These are phyloP conservation scores for Schoenoplectus tabernaemontani DNA, from an alignment of 202 grass and related monocot genomes.

Conservation along the genomic window DNA sequence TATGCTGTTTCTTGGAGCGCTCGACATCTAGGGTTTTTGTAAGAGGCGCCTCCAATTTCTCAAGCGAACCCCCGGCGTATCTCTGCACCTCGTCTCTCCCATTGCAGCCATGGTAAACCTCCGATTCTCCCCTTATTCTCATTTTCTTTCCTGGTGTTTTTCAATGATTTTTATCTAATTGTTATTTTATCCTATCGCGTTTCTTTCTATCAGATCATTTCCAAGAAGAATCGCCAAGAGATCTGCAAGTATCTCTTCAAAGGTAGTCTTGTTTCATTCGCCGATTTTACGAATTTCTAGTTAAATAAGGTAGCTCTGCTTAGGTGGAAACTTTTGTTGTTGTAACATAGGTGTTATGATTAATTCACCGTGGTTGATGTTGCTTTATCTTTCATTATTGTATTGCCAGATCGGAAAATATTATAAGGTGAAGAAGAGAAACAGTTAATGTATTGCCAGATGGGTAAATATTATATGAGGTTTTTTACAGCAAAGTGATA, in stretches of 20 bases:
- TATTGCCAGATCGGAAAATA: neutral
- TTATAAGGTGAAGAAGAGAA: neutral
- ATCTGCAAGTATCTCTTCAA: conserved; percentile 99
- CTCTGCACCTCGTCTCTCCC: too few relatives aligned
- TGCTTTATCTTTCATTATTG: neutral
- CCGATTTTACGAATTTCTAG: neutral
- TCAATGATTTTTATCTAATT: neutral
- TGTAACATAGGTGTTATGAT: neutral
- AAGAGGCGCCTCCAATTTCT: neutral
- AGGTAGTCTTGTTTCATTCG: conserved; percentile 32
- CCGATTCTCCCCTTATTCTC: neutral
- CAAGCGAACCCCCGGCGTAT: neutral
- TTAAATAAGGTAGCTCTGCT: neutral
- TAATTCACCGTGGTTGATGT: neutral
- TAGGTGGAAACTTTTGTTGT: neutral
- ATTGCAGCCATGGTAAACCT: neutral
- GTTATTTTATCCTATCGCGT: neutral
- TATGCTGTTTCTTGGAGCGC: neutral
- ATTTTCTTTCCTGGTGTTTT: neutral
- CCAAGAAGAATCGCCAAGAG: conserved; percentile 95
- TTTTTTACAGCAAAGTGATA: neutral
- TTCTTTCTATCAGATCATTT: conserved; percentile 60
- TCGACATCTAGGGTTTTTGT: neutral
- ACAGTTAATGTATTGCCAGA: neutral
- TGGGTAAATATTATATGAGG: too few relatives aligned